These are phyloP conservation scores for Solanum pimpinellifolium DNA, from an alignment of 257 asterid genomes.

Conservation along the genomic window DNA sequence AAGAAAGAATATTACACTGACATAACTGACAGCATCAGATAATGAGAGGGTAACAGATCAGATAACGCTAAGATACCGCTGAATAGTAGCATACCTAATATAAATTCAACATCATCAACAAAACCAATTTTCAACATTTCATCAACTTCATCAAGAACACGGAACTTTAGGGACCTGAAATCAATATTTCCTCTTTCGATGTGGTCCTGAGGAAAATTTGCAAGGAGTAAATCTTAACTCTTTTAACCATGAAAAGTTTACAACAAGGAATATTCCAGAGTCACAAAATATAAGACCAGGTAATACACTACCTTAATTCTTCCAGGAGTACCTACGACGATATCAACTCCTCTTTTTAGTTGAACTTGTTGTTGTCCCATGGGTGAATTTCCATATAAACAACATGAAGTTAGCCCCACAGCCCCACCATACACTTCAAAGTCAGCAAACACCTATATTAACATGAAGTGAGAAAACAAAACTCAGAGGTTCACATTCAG, in stretches of 20 bases:
- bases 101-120: constrained; percentile 95
- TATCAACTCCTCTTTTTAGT: constrained; percentile 79
- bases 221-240: neutral
- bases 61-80: neutral
- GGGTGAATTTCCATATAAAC: constrained; percentile 83
- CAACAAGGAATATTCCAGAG: neutral
- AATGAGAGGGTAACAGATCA: neutral
- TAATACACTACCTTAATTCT: constrained; percentile 59
- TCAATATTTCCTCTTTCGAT: constrained; percentile 70
- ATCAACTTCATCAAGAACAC: constrained; percentile 98
- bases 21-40: neutral
- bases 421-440: constrained; percentile 71
- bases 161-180: constrained; percentile 66
- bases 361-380: constrained; percentile 42
- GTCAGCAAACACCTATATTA: constrained; percentile 54
- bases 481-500: neutral
- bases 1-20: neutral
- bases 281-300: neutral
- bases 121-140: constrained; percentile 99
- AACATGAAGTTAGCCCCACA: constrained; percentile 66
- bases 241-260: neutral
- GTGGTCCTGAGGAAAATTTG: constrained; percentile 49
- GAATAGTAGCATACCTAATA: constrained; percentile 48
- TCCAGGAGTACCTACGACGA: constrained; percentile 88
- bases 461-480: neutral